These are phyloP conservation scores for Rosa chinensis DNA, from an alignment of 306 rosid species.

Conservation along the genomic window DNA sequence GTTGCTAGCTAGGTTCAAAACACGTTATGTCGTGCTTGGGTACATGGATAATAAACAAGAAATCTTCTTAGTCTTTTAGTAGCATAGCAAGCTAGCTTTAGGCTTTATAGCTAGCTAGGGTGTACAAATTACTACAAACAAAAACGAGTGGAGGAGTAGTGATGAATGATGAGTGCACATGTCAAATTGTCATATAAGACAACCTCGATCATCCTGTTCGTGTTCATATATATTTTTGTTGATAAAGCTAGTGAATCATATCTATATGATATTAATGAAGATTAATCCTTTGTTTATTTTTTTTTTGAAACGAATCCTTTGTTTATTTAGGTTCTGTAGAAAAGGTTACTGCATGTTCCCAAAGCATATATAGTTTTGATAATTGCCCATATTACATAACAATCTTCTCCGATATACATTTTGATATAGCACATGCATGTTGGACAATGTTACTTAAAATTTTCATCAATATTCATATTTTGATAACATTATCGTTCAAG, in stretches of 20 bases:
- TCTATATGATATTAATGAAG: background rate
- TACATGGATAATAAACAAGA: background rate
- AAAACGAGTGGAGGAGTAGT: background rate
- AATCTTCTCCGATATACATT: background rate
- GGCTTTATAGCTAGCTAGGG: background rate
- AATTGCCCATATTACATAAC: background rate
- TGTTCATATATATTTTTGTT: background rate
- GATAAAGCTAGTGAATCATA: background rate
- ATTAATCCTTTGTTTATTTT: too few relatives aligned
- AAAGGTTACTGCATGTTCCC: background rate
- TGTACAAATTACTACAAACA: conserved; percentile 1
- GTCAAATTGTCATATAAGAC: conserved; percentile 5
- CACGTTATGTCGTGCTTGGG: background rate
- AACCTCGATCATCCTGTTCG: background rate
- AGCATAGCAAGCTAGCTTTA: too few relatives aligned
- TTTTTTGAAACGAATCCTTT: too few relatives aligned
- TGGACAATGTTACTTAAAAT: background rate
- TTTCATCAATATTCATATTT: background rate
- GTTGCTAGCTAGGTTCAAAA: background rate
- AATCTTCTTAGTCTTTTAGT: background rate
- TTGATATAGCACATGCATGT: background rate
- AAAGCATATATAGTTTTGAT: background rate
- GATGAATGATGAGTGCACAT: conserved; percentile 9
- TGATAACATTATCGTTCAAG: background rate
- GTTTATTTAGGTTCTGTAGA: background rate